Percentiles rank a stretch among this genome's conserved stretches.
Evolutionary conservation across 1,284 basidiomycete genomes (phyloP).

Genomic region (Puccinia horiana): DNA sequence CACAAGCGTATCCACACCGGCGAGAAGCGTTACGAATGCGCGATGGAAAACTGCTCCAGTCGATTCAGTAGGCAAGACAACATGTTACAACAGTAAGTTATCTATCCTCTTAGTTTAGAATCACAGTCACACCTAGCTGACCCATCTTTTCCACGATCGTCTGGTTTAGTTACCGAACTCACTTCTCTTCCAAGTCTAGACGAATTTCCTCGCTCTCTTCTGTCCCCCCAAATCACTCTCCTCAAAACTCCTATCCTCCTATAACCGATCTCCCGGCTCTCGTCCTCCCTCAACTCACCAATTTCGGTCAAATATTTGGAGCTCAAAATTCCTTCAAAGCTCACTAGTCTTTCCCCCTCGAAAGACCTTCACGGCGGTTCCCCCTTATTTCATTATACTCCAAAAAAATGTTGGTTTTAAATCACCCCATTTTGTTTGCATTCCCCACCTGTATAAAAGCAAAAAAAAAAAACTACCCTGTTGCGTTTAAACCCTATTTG

Average conservation of each 20-base stretch:
- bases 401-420: neutral
- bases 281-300: neutral
- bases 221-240: neutral
- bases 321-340: neutral
- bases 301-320: neutral
- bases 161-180: conserved; percentile 51
- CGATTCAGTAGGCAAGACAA: conserved; percentile 52
- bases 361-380: no score
- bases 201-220: conserved; percentile 26
- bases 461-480: no score
- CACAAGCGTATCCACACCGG: conserved; percentile 52
- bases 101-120: neutral
- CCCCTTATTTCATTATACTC: neutral
- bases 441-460: no score
- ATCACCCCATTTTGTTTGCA: no score
- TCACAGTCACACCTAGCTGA: neutral
- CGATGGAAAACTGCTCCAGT: conserved; percentile 49
- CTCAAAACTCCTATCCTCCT: neutral
- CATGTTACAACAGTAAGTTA: conserved; percentile 53
- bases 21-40: conserved; percentile 52
- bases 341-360: neutral
- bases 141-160: neutral
- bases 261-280: neutral
- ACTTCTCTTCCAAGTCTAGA: conserved; percentile 50
- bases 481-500: no score